These are phyloP conservation scores for Fusarium fracticaudum DNA, from an alignment of 2,329 filamentous ascomycete species.

Conservation along the genomic window DNA sequence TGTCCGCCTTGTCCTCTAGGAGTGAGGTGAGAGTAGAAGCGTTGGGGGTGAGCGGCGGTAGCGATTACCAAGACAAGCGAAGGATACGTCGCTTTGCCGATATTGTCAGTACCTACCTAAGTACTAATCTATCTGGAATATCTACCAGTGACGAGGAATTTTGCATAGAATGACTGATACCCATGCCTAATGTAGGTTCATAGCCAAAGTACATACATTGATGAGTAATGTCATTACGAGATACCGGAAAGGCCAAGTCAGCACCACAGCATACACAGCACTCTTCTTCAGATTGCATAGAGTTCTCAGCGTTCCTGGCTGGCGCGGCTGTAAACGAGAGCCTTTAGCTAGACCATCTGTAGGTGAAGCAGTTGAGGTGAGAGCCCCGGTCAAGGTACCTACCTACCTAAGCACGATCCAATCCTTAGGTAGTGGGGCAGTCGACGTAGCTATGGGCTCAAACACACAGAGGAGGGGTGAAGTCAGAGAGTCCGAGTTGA, in stretches of 20 bases:
- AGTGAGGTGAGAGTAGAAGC: constrained; percentile 5
- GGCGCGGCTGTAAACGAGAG: constrained; percentile 31
- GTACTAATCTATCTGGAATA: neutral
- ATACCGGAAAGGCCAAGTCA: neutral
- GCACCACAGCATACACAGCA: neutral
- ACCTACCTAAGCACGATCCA: neutral
- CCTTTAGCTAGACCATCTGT: neutral
- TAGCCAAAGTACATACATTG: neutral
- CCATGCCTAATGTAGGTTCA: neutral
- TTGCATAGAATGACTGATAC: constrained; percentile 6
- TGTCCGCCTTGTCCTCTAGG: constrained; percentile 20
- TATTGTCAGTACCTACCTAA: neutral
- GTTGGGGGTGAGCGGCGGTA: constrained; percentile 19
- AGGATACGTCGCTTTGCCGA: constrained; percentile 15
- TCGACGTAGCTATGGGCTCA: constrained; percentile 10
- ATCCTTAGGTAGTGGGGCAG: constrained; percentile 11
- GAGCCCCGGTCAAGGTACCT: constrained; percentile 15
- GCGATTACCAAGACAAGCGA: constrained; percentile 31
- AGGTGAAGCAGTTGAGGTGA: constrained; percentile 33
- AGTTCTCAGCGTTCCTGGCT: constrained; percentile 19
- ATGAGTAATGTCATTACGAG: neutral
- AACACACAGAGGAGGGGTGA: constrained; percentile 30
- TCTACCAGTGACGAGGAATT: neutral
- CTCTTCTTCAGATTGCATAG: neutral
- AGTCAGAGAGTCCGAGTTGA: neutral